Percentiles rank a stretch among this genome's conserved stretches.
These are phyloP conservation scores for Dendrostoma leiphaemia DNA, from an alignment of 2,329 filamentous ascomycete species.

Conservation along the genomic window DNA sequence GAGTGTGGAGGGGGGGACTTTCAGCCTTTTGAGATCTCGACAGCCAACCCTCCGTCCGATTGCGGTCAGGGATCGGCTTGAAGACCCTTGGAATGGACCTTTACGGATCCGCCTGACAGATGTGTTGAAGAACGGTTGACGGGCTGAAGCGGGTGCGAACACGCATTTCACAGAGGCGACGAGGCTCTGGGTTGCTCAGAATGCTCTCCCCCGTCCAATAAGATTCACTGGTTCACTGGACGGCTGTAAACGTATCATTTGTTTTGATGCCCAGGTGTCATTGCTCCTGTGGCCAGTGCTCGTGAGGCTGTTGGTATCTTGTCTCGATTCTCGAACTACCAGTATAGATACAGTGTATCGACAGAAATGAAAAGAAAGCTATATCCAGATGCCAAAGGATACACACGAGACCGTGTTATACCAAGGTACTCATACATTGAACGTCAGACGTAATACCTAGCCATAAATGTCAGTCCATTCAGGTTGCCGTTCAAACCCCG, in stretches of 20 bases:
- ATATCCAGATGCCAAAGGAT: background rate
- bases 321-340: background rate
- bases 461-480: background rate
- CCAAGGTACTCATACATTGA: conserved; percentile 6
- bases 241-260: no score
- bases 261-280: no score
- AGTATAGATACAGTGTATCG: conserved; percentile 4
- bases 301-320: background rate
- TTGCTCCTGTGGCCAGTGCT: background rate
- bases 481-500: background rate
- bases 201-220: no score
- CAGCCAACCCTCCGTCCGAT: background rate
- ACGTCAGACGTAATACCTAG: background rate
- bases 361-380: background rate
- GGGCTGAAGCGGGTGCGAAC: background rate
- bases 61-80: background rate
- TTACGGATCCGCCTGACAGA: no score
- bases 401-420: background rate
- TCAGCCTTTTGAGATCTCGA: background rate
- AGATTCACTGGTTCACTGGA: no score
- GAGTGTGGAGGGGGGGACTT: background rate
- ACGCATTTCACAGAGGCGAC: background rate
- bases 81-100: background rate
- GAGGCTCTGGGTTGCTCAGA: background rate
- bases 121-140: background rate